phyloP scores from a whole-genome alignment of 1,284 basidiomycete species.

The Sporisorium sorghi region DNA sequence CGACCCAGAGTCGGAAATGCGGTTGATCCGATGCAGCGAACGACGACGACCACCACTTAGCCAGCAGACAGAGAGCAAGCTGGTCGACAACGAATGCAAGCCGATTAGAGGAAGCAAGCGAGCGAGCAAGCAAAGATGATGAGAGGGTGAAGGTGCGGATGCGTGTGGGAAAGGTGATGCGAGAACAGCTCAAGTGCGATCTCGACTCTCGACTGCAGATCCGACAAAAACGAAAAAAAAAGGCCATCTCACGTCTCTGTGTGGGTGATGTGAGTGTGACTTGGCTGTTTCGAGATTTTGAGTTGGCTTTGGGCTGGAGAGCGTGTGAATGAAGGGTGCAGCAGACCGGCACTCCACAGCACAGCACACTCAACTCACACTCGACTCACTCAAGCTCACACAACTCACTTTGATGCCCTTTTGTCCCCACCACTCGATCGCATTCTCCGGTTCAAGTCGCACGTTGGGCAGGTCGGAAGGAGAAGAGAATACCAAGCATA shows the following conservation, averaged over 20 bases:
- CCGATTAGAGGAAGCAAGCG: not conserved
- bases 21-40: not conserved
- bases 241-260: no score
- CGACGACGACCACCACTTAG: not conserved
- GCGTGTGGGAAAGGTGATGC: not conserved
- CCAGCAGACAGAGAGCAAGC: not conserved
- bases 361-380: not conserved
- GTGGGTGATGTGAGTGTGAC: no score
- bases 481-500: not conserved
- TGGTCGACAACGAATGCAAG: no score
- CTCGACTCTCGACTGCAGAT: not conserved
- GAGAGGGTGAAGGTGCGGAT: slow-evolving; percentile 1
- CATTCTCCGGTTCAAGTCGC: not conserved
- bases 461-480: not conserved
- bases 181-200: not conserved
- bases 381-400: not conserved
- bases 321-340: not conserved
- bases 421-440: not conserved
- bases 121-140: not conserved
- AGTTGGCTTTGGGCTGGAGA: slow-evolving; percentile 1
- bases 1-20: not conserved
- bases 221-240: not conserved
- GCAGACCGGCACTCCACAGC: not conserved
- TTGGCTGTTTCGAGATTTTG: not conserved
- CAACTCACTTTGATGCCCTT: no score